Evolutionary conservation across 225 moss, liverwort and hornwort genomes (phyloP).

Genomic region (Sphagnum tenellum): DNA sequence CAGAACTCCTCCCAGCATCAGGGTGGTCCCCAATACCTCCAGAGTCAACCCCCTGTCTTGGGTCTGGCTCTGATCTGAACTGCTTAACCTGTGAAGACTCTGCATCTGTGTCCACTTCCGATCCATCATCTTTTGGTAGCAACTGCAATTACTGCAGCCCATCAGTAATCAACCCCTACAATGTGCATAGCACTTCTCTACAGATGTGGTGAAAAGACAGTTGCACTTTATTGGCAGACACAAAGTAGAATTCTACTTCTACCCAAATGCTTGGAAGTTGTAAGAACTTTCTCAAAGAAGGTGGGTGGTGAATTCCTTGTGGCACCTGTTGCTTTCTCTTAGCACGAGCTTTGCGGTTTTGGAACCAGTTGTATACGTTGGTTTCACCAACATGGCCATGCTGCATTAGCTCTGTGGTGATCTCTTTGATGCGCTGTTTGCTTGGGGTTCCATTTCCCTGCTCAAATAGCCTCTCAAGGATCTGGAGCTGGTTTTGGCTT

Average conservation of each 20-base stretch:
- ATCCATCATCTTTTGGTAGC: conserved; percentile 30
- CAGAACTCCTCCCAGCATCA: background rate
- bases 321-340: conserved; percentile 54
- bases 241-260: too few species aligned
- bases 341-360: conserved; percentile 87
- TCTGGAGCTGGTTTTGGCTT: conserved; percentile 75
- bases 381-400: conserved; percentile 75
- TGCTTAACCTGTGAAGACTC: conserved; percentile 37
- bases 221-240: too few species aligned
- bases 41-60: conserved; percentile 25
- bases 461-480: conserved; percentile 71
- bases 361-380: conserved; percentile 98
- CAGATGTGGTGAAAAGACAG: too few species aligned
- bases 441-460: conserved; percentile 71
- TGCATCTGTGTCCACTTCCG: conserved; percentile 42
- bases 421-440: conserved; percentile 68
- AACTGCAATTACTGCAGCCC: background rate
- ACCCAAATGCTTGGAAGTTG: too few species aligned
- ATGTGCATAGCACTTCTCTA: too few species aligned
- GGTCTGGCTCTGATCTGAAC: conserved; percentile 32
- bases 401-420: conserved; percentile 59
- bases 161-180: conserved; percentile 6
- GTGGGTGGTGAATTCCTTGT: too few species aligned
- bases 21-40: background rate
- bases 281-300: too few species aligned